Conservation (phyloP, 257 asterid species). For the Nicotiana tomentosiformis region DNA sequence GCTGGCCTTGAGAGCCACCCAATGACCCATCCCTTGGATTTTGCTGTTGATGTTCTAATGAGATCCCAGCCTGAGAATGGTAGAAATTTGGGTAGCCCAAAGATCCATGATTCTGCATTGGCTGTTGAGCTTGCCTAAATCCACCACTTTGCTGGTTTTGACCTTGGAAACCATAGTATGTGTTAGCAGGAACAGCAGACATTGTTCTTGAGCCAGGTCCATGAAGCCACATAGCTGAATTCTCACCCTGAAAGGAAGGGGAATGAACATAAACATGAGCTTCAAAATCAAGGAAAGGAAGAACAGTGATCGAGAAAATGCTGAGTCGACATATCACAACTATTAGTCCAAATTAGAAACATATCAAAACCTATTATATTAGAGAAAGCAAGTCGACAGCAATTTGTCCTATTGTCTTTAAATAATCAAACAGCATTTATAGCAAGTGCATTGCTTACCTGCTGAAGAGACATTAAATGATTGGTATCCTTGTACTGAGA, state of each 20-base stretch:
- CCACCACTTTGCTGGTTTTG: slow-evolving; percentile 70
- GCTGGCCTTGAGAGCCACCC: slow-evolving; percentile 63
- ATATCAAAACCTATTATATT: not conserved
- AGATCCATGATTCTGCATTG: slow-evolving; percentile 59
- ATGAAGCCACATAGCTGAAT: slow-evolving; percentile 71
- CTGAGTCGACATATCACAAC: not conserved
- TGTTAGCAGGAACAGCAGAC: slow-evolving; percentile 60
- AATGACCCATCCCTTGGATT: slow-evolving; percentile 59
- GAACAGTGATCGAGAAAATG: not conserved
- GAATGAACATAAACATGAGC: not conserved
- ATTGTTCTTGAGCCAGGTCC: slow-evolving; percentile 66
- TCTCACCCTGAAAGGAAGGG: slow-evolving; percentile 50
- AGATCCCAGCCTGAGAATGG: slow-evolving; percentile 59
- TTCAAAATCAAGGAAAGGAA: not conserved
- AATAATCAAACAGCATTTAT: not conserved
- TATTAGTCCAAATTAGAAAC: not conserved
- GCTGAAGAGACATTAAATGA: slow-evolving; percentile 68
- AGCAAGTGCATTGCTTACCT: slow-evolving; percentile 33
- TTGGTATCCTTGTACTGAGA: slow-evolving; percentile 71
- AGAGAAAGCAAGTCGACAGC: not conserved
- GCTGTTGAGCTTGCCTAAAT: slow-evolving; percentile 85
- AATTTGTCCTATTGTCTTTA: not conserved
- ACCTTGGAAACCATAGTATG: slow-evolving; percentile 51
- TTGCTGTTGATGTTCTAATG: slow-evolving; percentile 61
- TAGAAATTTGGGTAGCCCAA: slow-evolving; percentile 73